phyloP scores from a whole-genome alignment of 2,329 filamentous ascomycete genomes.

The Trichoderma breve region DNA sequence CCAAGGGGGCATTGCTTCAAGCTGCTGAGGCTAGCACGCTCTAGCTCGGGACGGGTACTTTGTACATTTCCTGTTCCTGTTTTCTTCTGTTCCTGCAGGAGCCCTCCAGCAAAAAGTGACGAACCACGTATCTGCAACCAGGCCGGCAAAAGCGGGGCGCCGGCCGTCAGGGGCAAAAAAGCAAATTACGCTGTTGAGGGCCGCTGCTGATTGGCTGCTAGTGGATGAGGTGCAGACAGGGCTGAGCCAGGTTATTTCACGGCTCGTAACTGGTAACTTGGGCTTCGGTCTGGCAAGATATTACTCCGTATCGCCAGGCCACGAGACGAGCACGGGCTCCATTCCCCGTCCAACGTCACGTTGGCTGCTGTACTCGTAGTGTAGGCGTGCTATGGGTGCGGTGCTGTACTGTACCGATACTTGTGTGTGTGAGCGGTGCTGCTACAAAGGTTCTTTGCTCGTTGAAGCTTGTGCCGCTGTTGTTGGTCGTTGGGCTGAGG shows the following conservation, averaged over 20 bases:
- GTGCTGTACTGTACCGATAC: background rate
- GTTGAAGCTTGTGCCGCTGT: background rate
- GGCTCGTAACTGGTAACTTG: background rate
- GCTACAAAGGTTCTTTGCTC: background rate
- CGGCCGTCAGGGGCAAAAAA: constrained; percentile 13
- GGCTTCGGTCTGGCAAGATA: background rate
- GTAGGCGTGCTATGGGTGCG: background rate
- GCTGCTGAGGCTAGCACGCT: background rate
- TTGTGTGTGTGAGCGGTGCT: background rate
- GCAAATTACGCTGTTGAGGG: constrained; percentile 21
- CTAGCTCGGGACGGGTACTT: background rate
- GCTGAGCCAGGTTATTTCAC: constrained; percentile 9
- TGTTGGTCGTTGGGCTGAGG: background rate
- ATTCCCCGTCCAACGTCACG: background rate
- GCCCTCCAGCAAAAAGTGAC: background rate
- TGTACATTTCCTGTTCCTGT: background rate
- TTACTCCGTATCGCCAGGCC: background rate
- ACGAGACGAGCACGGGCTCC: background rate
- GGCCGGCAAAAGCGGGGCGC: background rate
- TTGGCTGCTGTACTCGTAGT: background rate
- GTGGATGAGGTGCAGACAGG: constrained; percentile 3
- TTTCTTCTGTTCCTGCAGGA: constrained; percentile 11
- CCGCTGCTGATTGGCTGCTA: constrained; percentile 18
- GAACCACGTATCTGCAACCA: constrained; percentile 8
- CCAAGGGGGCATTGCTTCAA: background rate